Conservation (phyloP, 1,139 yeast genomes). For the Candida sp. region DNA sequence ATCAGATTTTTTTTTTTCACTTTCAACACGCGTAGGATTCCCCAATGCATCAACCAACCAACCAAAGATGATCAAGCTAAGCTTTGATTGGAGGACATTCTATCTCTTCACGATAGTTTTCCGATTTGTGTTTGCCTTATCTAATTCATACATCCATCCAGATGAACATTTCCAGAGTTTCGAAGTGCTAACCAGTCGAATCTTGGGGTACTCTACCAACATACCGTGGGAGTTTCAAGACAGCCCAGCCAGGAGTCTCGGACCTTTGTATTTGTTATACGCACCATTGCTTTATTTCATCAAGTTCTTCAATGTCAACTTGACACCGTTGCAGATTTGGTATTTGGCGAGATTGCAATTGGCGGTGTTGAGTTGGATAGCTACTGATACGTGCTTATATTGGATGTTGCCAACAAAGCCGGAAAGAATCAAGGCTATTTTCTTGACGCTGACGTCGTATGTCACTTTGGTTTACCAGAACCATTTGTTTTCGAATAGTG, state of each 20-base stretch:
- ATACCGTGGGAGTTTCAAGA: slow-evolving; percentile 87
- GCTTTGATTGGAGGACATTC: slow-evolving; percentile 47
- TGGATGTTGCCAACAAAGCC: slow-evolving; percentile 59
- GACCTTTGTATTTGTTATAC: slow-evolving; percentile 69
- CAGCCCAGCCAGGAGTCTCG: slow-evolving; percentile 74
- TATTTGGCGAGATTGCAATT: slow-evolving; percentile 62
- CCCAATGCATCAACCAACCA: neutral
- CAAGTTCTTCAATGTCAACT: slow-evolving; percentile 21
- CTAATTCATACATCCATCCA: slow-evolving; percentile 92
- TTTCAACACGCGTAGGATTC: neutral
- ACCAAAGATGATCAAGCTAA: slow-evolving; percentile 5
- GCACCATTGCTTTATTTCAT: slow-evolving; percentile 62
- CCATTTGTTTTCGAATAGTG: slow-evolving; percentile 87
- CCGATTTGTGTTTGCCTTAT: slow-evolving; percentile 62
- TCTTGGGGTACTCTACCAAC: slow-evolving; percentile 51
- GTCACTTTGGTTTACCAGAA: slow-evolving; percentile 81
- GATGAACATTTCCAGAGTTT: slow-evolving; percentile 96
- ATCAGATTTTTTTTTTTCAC: neutral
- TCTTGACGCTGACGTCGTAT: slow-evolving; percentile 78
- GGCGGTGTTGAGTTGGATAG: slow-evolving; percentile 59
- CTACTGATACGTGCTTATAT: slow-evolving; percentile 56
- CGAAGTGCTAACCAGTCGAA: slow-evolving; percentile 62
- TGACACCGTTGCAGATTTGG: slow-evolving; percentile 55
- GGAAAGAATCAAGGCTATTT: slow-evolving; percentile 65
- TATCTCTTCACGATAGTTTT: slow-evolving; percentile 48